These are phyloP conservation scores for Prunella vulgaris DNA, from an alignment of 257 asterid genomes.

Conservation along the genomic window DNA sequence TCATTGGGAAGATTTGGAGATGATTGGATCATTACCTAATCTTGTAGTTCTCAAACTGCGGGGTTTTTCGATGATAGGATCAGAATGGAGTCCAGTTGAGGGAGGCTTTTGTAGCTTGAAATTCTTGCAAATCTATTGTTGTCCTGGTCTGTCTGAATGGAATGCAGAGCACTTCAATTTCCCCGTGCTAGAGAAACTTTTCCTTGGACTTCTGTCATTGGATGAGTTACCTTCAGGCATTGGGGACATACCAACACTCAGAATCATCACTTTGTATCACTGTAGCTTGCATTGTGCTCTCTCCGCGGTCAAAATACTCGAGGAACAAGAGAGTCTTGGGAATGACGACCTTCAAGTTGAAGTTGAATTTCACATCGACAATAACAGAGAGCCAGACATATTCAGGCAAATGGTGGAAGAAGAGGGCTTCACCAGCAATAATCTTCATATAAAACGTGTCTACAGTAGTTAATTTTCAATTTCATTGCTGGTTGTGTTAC, in stretches of 20 bases:
- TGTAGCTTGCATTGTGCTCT: not conserved
- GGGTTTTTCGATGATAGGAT: not conserved
- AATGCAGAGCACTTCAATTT: not conserved
- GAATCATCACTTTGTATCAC: not conserved
- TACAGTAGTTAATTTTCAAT: too few species aligned
- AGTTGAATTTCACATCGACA: not conserved
- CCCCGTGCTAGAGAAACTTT: not conserved
- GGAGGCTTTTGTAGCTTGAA: not conserved
- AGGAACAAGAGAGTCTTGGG: constrained; percentile 13
- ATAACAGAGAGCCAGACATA: not conserved
- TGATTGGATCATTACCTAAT: not conserved
- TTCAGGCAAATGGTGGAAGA: not conserved
- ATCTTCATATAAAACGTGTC: not conserved
- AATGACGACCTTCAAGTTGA: constrained; percentile 10
- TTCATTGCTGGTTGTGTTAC: too few species aligned
- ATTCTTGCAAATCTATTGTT: not conserved
- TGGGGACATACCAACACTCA: constrained; percentile 16
- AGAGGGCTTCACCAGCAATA: not conserved
- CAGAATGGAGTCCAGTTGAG: constrained; percentile 6
- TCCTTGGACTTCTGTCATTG: not conserved
- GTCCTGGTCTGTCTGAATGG: not conserved
- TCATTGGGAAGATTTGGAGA: constrained; percentile 4
- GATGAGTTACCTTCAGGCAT: constrained; percentile 9
- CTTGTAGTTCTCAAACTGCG: not conserved
- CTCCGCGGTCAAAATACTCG: not conserved